Evolutionary conservation across 2,329 filamentous ascomycete species (phyloP).

Genomic region (Pseudopithomyces chartarum): DNA sequence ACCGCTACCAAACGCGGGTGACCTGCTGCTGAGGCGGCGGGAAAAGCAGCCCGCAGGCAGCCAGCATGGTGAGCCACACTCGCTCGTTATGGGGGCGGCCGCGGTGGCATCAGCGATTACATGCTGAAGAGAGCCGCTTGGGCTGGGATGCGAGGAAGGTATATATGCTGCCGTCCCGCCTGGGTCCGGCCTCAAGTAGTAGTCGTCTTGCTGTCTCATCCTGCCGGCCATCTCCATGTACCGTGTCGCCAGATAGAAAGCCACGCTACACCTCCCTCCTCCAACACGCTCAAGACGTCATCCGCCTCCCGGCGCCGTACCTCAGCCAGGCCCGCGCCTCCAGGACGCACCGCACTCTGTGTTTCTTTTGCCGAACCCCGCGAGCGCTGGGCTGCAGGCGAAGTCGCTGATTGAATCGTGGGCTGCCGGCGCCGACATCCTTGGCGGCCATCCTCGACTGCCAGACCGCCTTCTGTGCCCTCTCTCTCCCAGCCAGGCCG

Average conservation of each 20-base stretch:
- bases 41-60: conserved; percentile 18
- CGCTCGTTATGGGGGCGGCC: background rate
- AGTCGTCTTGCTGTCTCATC: background rate
- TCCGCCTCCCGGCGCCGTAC: background rate
- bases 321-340: conserved; percentile 6
- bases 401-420: conserved; percentile 27
- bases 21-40: conserved; percentile 37
- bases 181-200: conserved; percentile 16
- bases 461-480: conserved; percentile 7
- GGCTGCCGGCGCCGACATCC: conserved; percentile 23
- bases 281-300: conserved; percentile 3
- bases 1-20: conserved; percentile 21
- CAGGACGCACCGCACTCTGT: conserved; percentile 19
- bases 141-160: conserved; percentile 8
- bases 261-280: background rate
- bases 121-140: conserved; percentile 15
- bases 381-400: conserved; percentile 21
- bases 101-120: background rate
- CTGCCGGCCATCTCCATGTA: background rate
- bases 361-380: conserved; percentile 27
- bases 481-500: background rate
- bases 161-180: conserved; percentile 17
- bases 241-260: background rate
- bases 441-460: conserved; percentile 14
- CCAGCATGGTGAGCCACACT: conserved; percentile 24